These are phyloP conservation scores for Hordeum pubiflorum DNA, from an alignment of 202 grass and related monocot genomes.

Conservation along the genomic window DNA sequence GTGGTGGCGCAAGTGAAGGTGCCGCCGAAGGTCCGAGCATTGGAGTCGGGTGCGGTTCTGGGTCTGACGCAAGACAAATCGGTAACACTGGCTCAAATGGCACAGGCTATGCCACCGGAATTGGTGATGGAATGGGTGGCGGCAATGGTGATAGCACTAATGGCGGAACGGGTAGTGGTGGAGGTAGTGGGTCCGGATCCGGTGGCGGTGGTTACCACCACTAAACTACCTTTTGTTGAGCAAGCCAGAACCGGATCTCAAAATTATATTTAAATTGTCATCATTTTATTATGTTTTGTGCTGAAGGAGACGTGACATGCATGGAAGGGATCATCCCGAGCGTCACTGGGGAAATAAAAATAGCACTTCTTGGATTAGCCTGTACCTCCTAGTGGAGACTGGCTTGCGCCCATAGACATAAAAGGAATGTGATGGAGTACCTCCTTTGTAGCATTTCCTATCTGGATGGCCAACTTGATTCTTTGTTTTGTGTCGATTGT, in stretches of 20 bases:
- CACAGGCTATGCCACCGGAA: background rate
- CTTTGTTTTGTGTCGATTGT: too few species aligned
- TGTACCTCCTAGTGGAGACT: too few species aligned
- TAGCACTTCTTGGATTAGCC: too few species aligned
- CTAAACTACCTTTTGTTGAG: background rate
- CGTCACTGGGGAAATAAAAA: too few species aligned
- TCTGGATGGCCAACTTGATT: too few species aligned
- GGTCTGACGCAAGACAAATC: background rate
- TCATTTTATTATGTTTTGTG: slow-evolving; percentile 5
- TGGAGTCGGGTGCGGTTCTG: background rate
- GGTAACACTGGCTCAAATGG: background rate
- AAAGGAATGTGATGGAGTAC: too few species aligned
- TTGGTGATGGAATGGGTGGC: background rate
- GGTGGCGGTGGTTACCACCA: slow-evolving; percentile 14
- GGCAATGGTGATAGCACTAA: background rate
- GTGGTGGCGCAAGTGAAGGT: background rate
- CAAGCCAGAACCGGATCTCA: background rate
- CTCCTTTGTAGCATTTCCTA: too few species aligned
- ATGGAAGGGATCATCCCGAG: too few species aligned
- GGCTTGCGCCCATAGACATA: too few species aligned
- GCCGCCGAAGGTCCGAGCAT: background rate
- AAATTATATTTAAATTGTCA: background rate
- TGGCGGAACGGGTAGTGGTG: background rate
- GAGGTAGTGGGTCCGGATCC: slow-evolving; percentile 6
- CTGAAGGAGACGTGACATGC: background rate